Base-by-base conservation (phyloP, 2,329 filamentous ascomycete genomes). In the Stemphylium vesicarium region DNA sequence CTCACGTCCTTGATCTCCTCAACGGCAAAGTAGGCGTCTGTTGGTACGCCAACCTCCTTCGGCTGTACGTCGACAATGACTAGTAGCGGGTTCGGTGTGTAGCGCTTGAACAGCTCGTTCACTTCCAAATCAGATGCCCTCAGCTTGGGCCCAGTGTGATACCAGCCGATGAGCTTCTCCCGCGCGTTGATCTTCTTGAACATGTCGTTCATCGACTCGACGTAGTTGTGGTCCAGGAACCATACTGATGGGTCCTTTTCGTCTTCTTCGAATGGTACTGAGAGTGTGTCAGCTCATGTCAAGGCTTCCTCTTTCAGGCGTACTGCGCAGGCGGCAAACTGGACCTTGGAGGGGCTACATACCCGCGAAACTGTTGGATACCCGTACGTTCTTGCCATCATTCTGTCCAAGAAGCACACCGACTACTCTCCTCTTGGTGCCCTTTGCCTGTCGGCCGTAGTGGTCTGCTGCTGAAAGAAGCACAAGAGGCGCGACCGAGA, bases 141-240 rank as follows among this genome's bases (percentile, higher is more conserved):
- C 72, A 99, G 84, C 84, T 98, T 99, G 35, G 95, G 95, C 37
- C 95, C 95, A 16, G 95, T 96, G 80, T 99, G 95, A 79, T 99
- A 99, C 95, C 95, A 99, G 73, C 95, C 95, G 84, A 99, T 96
- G 77, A 99, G 85, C 87, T 98, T 98, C 82, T 99, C 95, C 62
- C 91, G 85, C 58, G 95, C 95, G 81, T 99, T 99, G 84, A 99
- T 93, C 82, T 98, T 98, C 84, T 99, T 99, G 85, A 99, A 99
- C 95, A 99, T 99, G 79, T 98, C 95, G 81, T 95, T 96, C 95
- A 99, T 99, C 68, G 89, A 91, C 80, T 99, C 95, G 78, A 99
- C 91, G 73, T 97, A 99, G 85, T 98, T 98, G 84, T 99, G 95
- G 77, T 99, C 95, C 63, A 99, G 81, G 77, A 98, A 99, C 95